A percentile compares a stretch with the other conserved stretches of the same genome.
phyloP scores from a whole-genome alignment of 345 rosid genomes.

The Anacardium occidentale region DNA sequence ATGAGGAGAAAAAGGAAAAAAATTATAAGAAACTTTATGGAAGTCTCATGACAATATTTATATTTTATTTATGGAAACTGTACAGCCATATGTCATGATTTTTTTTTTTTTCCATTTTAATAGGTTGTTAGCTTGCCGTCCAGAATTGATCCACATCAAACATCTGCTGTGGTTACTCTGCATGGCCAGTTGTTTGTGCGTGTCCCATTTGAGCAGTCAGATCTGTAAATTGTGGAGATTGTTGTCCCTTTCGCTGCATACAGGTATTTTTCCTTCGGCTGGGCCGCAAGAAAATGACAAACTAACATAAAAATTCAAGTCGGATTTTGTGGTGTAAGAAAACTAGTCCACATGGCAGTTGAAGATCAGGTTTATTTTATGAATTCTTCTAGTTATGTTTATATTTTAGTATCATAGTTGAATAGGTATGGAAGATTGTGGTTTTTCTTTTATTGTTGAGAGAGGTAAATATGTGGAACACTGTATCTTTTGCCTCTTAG shows the following conservation, averaged over 20 bases:
- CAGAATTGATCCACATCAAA: constrained; percentile 66
- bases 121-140: constrained; percentile 68
- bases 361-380: not conserved
- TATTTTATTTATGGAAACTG: not conserved
- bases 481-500: not conserved
- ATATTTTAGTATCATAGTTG: not conserved
- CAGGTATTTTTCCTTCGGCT: not conserved
- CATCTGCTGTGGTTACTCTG: constrained; percentile 73
- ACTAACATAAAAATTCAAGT: not conserved
- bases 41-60: too few species aligned
- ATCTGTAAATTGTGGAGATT: constrained; percentile 11
- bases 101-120: not conserved
- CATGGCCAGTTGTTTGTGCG: constrained; percentile 71
- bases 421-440: not conserved
- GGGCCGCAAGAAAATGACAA: not conserved
- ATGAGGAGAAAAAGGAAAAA: not conserved
- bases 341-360: constrained; percentile 1
- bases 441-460: not conserved
- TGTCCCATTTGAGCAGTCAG: constrained; percentile 51
- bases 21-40: not conserved
- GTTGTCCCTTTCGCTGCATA: constrained; percentile 1
- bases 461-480: not conserved
- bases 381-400: not conserved
- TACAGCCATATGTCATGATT: not conserved
- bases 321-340: constrained; percentile 9